Evolutionary conservation across 768 basidiomycete species (phyloP).

Genomic region (Tylopilus sp.): DNA sequence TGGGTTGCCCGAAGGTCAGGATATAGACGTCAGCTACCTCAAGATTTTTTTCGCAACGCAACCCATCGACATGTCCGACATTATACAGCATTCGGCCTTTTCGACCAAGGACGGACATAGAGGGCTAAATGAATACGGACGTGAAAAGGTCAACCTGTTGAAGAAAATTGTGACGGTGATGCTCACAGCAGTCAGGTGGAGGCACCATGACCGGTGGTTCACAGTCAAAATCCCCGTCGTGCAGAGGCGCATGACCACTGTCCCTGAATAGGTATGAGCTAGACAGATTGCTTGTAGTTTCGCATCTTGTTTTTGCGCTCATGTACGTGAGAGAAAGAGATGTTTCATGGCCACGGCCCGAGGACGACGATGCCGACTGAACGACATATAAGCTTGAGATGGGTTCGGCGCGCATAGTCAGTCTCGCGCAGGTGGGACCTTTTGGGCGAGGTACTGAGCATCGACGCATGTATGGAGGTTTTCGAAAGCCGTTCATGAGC

Average conservation of each 20-base stretch:
- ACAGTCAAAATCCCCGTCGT: slow-evolving; percentile 11
- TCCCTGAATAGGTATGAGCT: not conserved
- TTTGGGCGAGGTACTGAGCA: too few species aligned
- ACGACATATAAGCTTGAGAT: too few species aligned
- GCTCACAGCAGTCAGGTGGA: not conserved
- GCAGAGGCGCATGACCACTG: not conserved
- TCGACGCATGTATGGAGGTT: not conserved
- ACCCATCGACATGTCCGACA: slow-evolving; percentile 32
- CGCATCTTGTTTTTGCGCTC: too few species aligned
- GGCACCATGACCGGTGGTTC: slow-evolving; percentile 15
- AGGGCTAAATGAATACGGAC: not conserved
- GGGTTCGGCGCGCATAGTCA: too few species aligned
- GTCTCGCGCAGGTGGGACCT: too few species aligned
- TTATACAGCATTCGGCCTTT: slow-evolving; percentile 36
- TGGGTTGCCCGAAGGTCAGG: slow-evolving; percentile 27
- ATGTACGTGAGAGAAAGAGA: too few species aligned
- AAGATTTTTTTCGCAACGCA: slow-evolving; percentile 41
- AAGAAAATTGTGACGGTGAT: not conserved
- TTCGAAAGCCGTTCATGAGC: too few species aligned
- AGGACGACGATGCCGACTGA: too few species aligned
- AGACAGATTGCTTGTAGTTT: too few species aligned
- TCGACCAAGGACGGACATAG: not conserved
- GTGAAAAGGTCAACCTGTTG: not conserved
- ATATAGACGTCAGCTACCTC: slow-evolving; percentile 40
- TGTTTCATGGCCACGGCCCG: too few species aligned